These are phyloP conservation scores for Mucor circinelloides DNA, from an alignment of 371 early-diverging fungal species.

Conservation along the genomic window DNA sequence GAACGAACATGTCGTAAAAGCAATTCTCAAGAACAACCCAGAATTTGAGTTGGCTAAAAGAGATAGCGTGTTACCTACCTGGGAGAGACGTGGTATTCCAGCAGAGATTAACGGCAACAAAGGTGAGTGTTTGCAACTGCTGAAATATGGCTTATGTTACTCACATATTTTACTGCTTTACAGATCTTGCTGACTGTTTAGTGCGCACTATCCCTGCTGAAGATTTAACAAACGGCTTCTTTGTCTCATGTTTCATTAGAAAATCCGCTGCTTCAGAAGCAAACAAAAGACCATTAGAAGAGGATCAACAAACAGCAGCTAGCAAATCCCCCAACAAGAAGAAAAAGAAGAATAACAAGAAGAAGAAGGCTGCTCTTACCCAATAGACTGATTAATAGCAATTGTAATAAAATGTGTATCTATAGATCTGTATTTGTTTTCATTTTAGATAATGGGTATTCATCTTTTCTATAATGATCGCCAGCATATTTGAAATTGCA, in stretches of 20 bases:
- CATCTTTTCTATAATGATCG: no score
- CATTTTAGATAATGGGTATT: no score
- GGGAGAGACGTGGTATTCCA: conserved; percentile 73
- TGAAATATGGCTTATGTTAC: not conserved
- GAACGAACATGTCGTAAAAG: conserved; percentile 93
- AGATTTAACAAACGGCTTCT: conserved; percentile 83
- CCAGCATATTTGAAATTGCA: no score
- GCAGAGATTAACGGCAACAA: conserved; percentile 40
- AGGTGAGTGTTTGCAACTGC: conserved; percentile 5
- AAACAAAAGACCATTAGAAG: conserved; percentile 12
- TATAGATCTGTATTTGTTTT: no score
- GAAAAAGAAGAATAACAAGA: conserved; percentile 29
- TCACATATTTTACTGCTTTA: not conserved
- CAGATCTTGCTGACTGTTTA: conserved; percentile 59
- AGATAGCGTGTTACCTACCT: conserved; percentile 69
- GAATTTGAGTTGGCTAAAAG: conserved; percentile 64
- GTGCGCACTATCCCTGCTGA: conserved; percentile 72
- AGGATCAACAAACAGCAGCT: not conserved
- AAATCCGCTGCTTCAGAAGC: conserved; percentile 16
- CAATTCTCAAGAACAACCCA: conserved; percentile 51
- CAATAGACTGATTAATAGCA: conserved; percentile 1
- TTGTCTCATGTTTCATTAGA: conserved; percentile 81
- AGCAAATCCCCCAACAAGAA: conserved; percentile 3
- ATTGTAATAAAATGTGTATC: not conserved
- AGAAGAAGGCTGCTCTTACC: conserved; percentile 22